These are phyloP conservation scores for Picea glauca DNA, from an alignment of 75 land plant species.

Conservation along the genomic window DNA sequence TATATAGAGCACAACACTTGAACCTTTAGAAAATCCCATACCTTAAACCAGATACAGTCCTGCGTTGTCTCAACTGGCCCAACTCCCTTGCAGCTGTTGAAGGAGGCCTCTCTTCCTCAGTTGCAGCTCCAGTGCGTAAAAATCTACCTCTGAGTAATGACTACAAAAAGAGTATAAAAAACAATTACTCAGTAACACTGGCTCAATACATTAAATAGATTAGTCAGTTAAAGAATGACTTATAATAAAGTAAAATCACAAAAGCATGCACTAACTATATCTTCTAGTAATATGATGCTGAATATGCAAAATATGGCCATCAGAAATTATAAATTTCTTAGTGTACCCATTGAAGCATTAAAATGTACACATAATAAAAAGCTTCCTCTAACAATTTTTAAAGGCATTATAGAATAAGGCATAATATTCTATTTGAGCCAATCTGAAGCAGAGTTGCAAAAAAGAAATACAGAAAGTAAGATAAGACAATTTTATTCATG, in stretches of 20 bases:
- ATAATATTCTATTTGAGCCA: background rate
- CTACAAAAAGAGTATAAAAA: constrained; percentile 35
- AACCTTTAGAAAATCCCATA: constrained; percentile 10
- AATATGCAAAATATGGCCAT: no score
- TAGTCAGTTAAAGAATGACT: background rate
- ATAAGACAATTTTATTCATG: no score
- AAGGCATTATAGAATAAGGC: background rate
- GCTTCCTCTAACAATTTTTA: no score
- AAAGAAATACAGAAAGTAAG: background rate
- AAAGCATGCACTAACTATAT: no score
- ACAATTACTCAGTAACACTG: background rate
- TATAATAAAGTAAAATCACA: no score
- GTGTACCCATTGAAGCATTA: background rate
- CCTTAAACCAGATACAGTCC: constrained; percentile 90
- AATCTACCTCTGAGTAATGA: constrained; percentile 88
- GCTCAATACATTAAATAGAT: background rate
- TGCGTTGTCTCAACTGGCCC: constrained; percentile 75
- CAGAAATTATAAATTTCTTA: no score
- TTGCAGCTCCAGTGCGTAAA: constrained; percentile 54
- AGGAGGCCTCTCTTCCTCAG: constrained; percentile 71
- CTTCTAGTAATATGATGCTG: no score
- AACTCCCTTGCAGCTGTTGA: constrained; percentile 85
- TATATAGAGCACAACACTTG: background rate
- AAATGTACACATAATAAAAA: background rate
- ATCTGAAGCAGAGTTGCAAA: background rate